Evolutionary conservation across 1,139 yeast species (phyloP).

Genomic region (Lodderomyces margitis): DNA sequence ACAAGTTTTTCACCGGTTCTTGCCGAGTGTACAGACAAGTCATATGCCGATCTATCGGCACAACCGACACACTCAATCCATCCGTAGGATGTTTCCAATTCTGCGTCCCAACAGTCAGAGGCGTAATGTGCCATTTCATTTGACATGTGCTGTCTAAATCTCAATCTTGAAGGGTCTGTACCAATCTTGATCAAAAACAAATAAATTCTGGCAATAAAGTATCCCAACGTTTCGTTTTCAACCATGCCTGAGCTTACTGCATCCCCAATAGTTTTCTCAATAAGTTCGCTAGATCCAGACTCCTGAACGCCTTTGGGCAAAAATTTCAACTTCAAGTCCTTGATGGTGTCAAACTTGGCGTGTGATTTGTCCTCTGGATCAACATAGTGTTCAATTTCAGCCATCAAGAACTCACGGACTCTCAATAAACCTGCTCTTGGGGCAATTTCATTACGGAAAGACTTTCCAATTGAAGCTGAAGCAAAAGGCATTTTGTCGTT

Average conservation of each 20-base stretch:
- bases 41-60: conserved; percentile 99
- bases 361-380: conserved; percentile 89
- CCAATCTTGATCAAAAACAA: conserved; percentile 84
- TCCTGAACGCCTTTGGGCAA: conserved; percentile 86
- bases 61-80: conserved; percentile 99
- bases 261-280: conserved; percentile 74
- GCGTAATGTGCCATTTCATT: conserved; percentile 99
- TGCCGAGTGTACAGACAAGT: conserved; percentile 91
- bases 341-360: conserved; percentile 72
- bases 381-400: conserved; percentile 97
- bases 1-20: conserved; percentile 93
- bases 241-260: conserved; percentile 87
- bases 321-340: conserved; percentile 69
- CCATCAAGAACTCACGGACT: conserved; percentile 98
- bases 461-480: conserved; percentile 96
- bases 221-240: conserved; percentile 96
- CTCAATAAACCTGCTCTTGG: conserved; percentile 97
- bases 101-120: conserved; percentile 99
- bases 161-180: conserved; percentile 74
- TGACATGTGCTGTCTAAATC: conserved; percentile 98
- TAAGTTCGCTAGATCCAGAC: conserved; percentile 71
- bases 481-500: conserved; percentile 98
- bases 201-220: conserved; percentile 91
- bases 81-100: conserved; percentile 90
- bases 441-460: conserved; percentile 97